Evolutionary conservation across 257 asterid species (phyloP).

Genomic region (Osmanthus fragrans): DNA sequence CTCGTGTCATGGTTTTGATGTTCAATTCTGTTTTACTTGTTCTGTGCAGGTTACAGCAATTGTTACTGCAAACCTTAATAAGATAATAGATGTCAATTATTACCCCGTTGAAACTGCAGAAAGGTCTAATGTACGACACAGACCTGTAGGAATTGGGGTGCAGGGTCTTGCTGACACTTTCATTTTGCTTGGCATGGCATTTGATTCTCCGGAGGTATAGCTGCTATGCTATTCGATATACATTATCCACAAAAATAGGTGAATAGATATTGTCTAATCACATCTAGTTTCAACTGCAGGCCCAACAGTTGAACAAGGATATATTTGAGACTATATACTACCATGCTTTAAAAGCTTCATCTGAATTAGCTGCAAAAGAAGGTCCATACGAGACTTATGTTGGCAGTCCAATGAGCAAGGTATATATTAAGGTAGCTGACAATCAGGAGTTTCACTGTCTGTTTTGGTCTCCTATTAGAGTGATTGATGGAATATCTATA

Average conservation of each 20-base stretch:
- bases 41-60: conserved; percentile 65
- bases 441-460: too few relatives aligned
- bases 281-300: conserved; percentile 10
- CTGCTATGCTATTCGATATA: not conserved
- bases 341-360: conserved; percentile 84
- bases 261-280: conserved; percentile 4
- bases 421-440: conserved; percentile 22
- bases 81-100: too few relatives aligned
- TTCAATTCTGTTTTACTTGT: not conserved
- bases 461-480: too few relatives aligned
- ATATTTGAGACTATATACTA: conserved; percentile 86
- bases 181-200: conserved; percentile 87
- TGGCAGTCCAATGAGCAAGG: conserved; percentile 96
- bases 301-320: too few relatives aligned
- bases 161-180: too few relatives aligned
- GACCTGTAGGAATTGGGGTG: too few relatives aligned
- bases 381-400: conserved; percentile 80
- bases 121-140: too few relatives aligned
- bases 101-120: too few relatives aligned
- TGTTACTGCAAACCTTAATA: conserved; percentile 46
- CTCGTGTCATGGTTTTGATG: not conserved
- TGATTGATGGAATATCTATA: too few relatives aligned
- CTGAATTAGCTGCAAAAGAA: conserved; percentile 71
- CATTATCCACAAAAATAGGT: not conserved
- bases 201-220: conserved; percentile 89